Evolutionary conservation across 169 alveolate genomes (phyloP).

Genomic region (Eimeria necatrix): DNA sequence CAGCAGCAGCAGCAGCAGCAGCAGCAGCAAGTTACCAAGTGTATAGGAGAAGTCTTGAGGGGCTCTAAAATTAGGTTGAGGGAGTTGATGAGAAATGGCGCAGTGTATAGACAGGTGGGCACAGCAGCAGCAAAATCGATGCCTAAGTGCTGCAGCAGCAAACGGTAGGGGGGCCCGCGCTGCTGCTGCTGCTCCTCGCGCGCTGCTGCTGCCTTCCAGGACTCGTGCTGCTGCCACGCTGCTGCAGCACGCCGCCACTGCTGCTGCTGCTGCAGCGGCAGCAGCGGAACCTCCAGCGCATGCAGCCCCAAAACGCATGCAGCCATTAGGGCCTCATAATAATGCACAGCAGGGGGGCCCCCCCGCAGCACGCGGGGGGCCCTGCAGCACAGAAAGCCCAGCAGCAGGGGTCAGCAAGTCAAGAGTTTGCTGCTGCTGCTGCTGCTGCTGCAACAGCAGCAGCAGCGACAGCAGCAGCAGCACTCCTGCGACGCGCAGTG

Average conservation of each 20-base stretch:
- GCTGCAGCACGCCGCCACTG: slow-evolving; percentile 8
- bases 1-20: background rate
- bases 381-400: background rate
- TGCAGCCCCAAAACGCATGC: background rate
- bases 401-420: background rate
- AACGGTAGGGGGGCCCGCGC: background rate
- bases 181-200: slow-evolving; percentile 15
- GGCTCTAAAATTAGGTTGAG: slow-evolving; percentile 62
- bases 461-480: too few species aligned
- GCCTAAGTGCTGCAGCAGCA: background rate
- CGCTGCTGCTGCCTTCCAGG: slow-evolving; percentile 2
- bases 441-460: too few species aligned
- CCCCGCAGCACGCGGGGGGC: background rate
- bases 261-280: slow-evolving; percentile 39
- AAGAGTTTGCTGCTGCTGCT: too few species aligned
- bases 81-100: background rate
- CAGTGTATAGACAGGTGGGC: slow-evolving; percentile 6
- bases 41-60: slow-evolving; percentile 39
- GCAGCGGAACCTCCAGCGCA: background rate
- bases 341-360: background rate
- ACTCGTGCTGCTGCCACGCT: slow-evolving; percentile 36
- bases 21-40: background rate
- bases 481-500: too few species aligned
- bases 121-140: slow-evolving; percentile 5
- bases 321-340: background rate